Evolutionary conservation across 306 rosid species (phyloP), one percentile per base, ranked within the genome.

Genomic region (Mucuna pruriens): DNA sequence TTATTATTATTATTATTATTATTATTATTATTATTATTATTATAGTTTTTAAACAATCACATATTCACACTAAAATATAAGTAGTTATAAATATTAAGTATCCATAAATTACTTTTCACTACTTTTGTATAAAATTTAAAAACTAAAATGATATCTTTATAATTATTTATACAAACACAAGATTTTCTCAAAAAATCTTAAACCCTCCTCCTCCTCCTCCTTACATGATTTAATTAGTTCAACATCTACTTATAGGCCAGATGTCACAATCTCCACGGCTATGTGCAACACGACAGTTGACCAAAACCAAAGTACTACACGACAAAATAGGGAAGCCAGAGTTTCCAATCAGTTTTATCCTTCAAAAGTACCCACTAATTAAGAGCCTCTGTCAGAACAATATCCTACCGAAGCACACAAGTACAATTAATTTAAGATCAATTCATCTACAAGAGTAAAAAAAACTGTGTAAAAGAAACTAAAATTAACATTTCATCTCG

Each of bases 241-340:
- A 66, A 67, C 49, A 67, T 67, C 73, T 10, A 42, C 10, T 11
- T 67, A 39, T 20, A 19, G 73, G 52, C 52, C 73, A 67, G 19
- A 39, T 40, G 73, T 67, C 52, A 40, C 33, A 39, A 9, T 40
- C 73, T 67, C 73, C 34, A 67, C 34, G 73, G 73, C 73, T 39
- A 67, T 67, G 19, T 67, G 52, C 52, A 20, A 19, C 52, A 40
- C 33, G 73, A 67, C 52, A 40, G 73, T 67, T 67, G 73, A 67
- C 73, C 73, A 40, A 67, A 39, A 52, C 0, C 49, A 67, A 67
- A 67, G 34, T 5, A 22, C 19, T 39, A 67, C 17, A 67, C 52
- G 73, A 67, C 73, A 67, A 67, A 67, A 7, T 39, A 39, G 3
- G 73, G 49, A 66, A 66, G 51, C 51, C 49, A 66, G 6, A 11